Conservation (phyloP, 164 flowering plant species). For the Cinnamomum micranthum region DNA sequence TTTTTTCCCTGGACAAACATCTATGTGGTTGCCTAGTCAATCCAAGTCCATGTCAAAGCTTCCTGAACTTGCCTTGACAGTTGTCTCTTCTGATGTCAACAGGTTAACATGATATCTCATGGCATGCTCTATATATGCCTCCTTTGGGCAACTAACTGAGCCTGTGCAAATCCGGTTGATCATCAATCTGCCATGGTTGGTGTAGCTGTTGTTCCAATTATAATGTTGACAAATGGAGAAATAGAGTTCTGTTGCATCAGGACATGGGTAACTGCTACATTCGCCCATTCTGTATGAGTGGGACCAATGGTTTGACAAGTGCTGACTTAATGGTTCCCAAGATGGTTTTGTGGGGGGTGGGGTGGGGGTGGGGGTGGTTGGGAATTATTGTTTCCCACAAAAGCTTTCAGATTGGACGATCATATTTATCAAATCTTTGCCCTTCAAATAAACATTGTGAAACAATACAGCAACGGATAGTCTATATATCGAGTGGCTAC, state of each 20-base stretch:
- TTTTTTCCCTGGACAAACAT: background rate
- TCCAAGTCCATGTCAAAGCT: constrained; percentile 4
- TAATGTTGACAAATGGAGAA: background rate
- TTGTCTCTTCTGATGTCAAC: constrained; percentile 12
- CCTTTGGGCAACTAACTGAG: background rate
- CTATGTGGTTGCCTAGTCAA: background rate
- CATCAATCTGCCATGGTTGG: background rate
- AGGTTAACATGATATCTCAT: constrained; percentile 13
- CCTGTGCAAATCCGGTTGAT: constrained; percentile 1
- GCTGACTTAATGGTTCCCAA: too few species aligned
- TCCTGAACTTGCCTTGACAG: background rate
- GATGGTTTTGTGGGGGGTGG: too few species aligned
- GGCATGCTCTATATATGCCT: constrained; percentile 8
- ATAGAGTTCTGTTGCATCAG: background rate
- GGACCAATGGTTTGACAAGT: too few species aligned
- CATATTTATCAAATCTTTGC: background rate
- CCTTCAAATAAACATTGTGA: background rate
- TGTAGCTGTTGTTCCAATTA: background rate
- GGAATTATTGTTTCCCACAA: too few species aligned
- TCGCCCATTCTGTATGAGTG: background rate
- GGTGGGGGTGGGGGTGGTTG: too few species aligned
- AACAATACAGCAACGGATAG: background rate
- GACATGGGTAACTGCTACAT: too few species aligned
- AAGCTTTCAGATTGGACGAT: background rate
- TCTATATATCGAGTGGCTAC: background rate